Evolutionary conservation across 2,329 filamentous ascomycete genomes (phyloP).

Genomic region (Daldinia eschscholtzii): DNA sequence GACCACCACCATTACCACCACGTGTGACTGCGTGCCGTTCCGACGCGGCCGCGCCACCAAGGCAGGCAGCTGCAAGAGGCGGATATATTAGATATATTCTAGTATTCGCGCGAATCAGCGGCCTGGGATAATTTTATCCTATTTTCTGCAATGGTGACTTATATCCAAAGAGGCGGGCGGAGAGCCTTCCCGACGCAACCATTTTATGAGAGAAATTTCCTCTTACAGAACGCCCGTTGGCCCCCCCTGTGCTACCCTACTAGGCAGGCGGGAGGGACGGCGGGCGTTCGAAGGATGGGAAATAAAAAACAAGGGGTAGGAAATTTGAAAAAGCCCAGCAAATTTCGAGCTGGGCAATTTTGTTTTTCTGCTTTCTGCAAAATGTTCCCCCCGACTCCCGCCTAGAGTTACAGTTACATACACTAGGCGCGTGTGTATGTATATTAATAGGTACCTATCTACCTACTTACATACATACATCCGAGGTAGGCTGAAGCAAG

Average conservation of each 20-base stretch:
- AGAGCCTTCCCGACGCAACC: conserved; percentile 17
- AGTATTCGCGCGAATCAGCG: conserved; percentile 19
- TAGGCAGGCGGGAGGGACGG: conserved; percentile 29
- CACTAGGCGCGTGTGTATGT: too few species aligned
- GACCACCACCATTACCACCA: conserved; percentile 23
- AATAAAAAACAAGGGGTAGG: conserved; percentile 19
- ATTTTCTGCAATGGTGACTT: too few species aligned
- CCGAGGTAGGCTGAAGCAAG: neutral
- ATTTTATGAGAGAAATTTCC: conserved; percentile 33
- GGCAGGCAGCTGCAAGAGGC: conserved; percentile 5
- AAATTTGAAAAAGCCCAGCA: conserved; percentile 18
- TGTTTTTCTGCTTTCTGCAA: neutral
- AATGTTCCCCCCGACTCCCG: neutral
- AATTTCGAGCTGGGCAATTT: neutral
- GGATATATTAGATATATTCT: neutral
- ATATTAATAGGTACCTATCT: too few species aligned
- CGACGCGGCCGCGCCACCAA: conserved; percentile 36
- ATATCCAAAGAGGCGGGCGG: conserved; percentile 2
- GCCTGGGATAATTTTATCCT: conserved; percentile 24
- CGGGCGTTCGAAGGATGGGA: conserved; percentile 13
- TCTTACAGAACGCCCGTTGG: conserved; percentile 9
- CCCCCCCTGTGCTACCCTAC: conserved; percentile 31
- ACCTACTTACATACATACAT: too few species aligned
- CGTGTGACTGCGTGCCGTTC: conserved; percentile 37
- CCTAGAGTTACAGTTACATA: neutral